Conservation (phyloP, 2,329 filamentous ascomycete species). For the Aplosporella prunicola region DNA sequence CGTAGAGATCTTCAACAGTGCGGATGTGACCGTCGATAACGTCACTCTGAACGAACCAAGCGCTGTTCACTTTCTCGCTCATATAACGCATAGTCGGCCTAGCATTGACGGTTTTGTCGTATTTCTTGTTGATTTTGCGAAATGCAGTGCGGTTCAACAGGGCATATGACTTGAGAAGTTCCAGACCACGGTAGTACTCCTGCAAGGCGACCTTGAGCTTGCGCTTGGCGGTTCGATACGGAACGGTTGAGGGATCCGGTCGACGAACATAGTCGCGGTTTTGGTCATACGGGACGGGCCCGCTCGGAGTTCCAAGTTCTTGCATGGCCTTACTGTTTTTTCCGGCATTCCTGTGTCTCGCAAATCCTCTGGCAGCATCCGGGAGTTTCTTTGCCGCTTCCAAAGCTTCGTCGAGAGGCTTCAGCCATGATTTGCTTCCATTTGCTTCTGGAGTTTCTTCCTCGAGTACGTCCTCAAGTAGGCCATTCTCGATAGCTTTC, state of each 20-base stretch:
- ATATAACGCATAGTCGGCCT: constrained; percentile 72
- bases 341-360: not conserved
- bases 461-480: too few species aligned
- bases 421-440: constrained; percentile 1
- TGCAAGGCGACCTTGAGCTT: constrained; percentile 87
- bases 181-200: constrained; percentile 86
- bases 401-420: constrained; percentile 25
- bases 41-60: constrained; percentile 87
- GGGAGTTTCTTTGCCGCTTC: constrained; percentile 25
- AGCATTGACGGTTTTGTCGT: constrained; percentile 80
- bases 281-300: constrained; percentile 28
- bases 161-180: constrained; percentile 85
- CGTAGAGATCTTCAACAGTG: constrained; percentile 81
- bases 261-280: constrained; percentile 36
- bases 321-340: constrained; percentile 16
- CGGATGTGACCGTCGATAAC: constrained; percentile 71
- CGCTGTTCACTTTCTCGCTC: constrained; percentile 80
- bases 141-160: constrained; percentile 87
- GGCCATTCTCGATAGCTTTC: constrained; percentile 31
- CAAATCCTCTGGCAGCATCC: constrained; percentile 6
- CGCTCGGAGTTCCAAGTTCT: constrained; percentile 29
- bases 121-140: constrained; percentile 97
- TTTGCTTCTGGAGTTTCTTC: too few species aligned
- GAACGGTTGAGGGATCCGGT: constrained; percentile 45
- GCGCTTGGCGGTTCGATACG: constrained; percentile 78